Evolutionary conservation across 176 grass and related monocot species (phyloP).

Genomic region (Echinochloa phyllopogon): DNA sequence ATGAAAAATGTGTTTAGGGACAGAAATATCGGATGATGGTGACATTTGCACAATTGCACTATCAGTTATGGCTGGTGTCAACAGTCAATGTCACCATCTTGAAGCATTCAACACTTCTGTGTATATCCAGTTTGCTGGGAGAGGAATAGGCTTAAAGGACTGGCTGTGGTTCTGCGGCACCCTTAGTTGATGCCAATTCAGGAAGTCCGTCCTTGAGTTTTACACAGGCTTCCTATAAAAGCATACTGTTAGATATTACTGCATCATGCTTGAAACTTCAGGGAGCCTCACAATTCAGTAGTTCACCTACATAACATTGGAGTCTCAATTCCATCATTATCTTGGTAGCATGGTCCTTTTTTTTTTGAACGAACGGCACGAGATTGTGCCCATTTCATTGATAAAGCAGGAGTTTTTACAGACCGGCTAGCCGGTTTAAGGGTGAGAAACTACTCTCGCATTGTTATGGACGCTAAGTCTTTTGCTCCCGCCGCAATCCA

Average conservation of each 20-base stretch:
- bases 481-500: too few relatives aligned
- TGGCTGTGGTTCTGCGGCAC: not conserved
- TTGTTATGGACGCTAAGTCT: too few relatives aligned
- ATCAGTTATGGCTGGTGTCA: constrained; percentile 6
- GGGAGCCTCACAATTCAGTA: not conserved
- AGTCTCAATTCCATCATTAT: too few relatives aligned
- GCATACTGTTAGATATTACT: not conserved
- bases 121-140: not conserved
- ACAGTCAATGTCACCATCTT: constrained; percentile 11
- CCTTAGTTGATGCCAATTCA: not conserved
- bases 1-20: constrained; percentile 19
- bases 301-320: not conserved
- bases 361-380: too few relatives aligned
- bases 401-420: too few relatives aligned
- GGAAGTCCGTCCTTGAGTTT: not conserved
- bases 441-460: too few relatives aligned
- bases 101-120: constrained; percentile 3
- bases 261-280: not conserved
- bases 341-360: too few relatives aligned
- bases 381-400: too few relatives aligned
- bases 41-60: not conserved
- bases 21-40: not conserved
- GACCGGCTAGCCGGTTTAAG: too few relatives aligned
- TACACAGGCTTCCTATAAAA: not conserved
- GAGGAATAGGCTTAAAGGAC: not conserved